Percentiles rank a stretch among this genome's conserved stretches.
These are phyloP conservation scores for Plenodomus biglobosus DNA, from an alignment of 2,329 filamentous ascomycete species.

Conservation along the genomic window DNA sequence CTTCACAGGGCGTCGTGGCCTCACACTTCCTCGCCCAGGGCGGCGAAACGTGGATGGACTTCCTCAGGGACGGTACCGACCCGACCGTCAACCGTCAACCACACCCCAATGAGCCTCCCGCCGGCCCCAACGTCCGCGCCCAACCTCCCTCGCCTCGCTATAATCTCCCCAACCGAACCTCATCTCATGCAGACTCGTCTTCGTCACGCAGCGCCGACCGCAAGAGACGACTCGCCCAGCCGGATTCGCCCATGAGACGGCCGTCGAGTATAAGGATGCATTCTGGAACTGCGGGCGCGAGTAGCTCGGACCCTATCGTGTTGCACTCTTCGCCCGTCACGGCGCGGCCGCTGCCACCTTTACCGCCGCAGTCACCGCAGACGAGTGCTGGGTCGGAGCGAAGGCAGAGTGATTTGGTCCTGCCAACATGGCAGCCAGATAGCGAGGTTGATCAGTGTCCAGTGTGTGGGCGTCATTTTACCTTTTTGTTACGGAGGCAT, in stretches of 20 bases:
- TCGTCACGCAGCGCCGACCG: constrained; percentile 33
- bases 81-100: constrained; percentile 11
- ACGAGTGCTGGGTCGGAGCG: constrained; percentile 13
- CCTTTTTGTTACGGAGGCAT: constrained; percentile 84
- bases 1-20: constrained; percentile 27
- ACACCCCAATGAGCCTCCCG: constrained; percentile 4
- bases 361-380: constrained; percentile 13
- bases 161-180: constrained; percentile 22
- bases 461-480: constrained; percentile 79
- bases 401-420: constrained; percentile 51
- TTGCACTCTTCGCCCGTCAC: constrained; percentile 22
- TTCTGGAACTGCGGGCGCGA: constrained; percentile 14
- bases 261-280: constrained; percentile 32
- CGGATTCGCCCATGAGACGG: constrained; percentile 36
- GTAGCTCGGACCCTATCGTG: constrained; percentile 26
- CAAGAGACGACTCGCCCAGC: constrained; percentile 40
- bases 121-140: constrained; percentile 10
- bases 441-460: constrained; percentile 78
- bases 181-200: constrained; percentile 18
- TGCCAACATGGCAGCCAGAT: constrained; percentile 88
- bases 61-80: constrained; percentile 32
- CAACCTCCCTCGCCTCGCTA: constrained; percentile 16
- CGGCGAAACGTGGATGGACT: constrained; percentile 42
- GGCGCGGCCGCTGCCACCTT: constrained; percentile 10
- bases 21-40: constrained; percentile 34